Conservation (phyloP, 2,329 filamentous ascomycete genomes). For the Diaporthe amygdali region DNA sequence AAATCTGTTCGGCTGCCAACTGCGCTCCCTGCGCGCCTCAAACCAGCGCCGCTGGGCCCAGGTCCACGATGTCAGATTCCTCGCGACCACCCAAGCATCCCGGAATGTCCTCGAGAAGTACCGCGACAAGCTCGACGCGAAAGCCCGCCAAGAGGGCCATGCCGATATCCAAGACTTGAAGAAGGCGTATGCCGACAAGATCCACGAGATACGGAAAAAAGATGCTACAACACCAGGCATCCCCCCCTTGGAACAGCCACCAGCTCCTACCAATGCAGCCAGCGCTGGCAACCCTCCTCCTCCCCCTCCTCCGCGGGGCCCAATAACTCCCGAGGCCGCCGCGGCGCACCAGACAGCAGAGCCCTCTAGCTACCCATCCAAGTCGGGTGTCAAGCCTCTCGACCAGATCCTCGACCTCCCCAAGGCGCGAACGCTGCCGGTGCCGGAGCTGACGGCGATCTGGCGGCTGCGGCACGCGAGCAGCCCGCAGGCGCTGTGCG, state of each 20-base stretch:
- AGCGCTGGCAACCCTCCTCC: constrained; percentile 24
- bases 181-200: constrained; percentile 84
- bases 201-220: constrained; percentile 71
- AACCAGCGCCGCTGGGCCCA: constrained; percentile 86
- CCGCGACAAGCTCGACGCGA: constrained; percentile 76
- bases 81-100: constrained; percentile 76
- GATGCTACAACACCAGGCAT: constrained; percentile 56
- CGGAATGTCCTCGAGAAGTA: constrained; percentile 82
- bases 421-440: constrained; percentile 75
- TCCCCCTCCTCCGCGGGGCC: constrained; percentile 18
- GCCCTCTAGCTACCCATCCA: constrained; percentile 30
- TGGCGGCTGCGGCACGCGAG: constrained; percentile 89
- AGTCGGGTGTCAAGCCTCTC: constrained; percentile 48
- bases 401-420: constrained; percentile 73
- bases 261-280: neutral
- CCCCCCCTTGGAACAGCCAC: constrained; percentile 5
- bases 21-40: constrained; percentile 38
- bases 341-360: constrained; percentile 30
- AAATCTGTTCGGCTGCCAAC: constrained; percentile 43
- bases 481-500: constrained; percentile 79
- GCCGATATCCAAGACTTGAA: constrained; percentile 77
- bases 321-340: constrained; percentile 36
- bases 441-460: constrained; percentile 82
- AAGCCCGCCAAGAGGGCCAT: constrained; percentile 76
- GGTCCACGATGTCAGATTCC: constrained; percentile 89